phyloP scores from a whole-genome alignment of 805 yeast genomes.

The Wickerhamomyces silvicola region DNA sequence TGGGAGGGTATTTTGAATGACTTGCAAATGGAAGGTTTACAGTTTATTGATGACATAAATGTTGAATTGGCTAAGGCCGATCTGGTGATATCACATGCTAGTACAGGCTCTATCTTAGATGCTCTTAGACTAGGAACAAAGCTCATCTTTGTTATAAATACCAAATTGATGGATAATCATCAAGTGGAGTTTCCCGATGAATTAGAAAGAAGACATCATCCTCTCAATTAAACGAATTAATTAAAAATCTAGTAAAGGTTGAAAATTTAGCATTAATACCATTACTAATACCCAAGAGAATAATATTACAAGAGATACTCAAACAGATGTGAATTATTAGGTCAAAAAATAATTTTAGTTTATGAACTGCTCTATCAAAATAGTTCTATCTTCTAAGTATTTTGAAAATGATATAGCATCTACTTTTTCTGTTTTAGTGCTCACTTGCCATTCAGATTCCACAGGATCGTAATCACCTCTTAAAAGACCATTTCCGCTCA shows the following conservation, averaged over 20 bases:
- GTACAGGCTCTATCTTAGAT: constrained; percentile 88
- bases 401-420: constrained; percentile 2
- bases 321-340: constrained; percentile 7
- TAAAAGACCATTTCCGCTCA: constrained; percentile 8
- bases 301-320: constrained; percentile 5
- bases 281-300: constrained; percentile 21
- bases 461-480: constrained; percentile 9
- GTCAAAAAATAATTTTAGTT: background rate
- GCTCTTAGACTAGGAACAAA: constrained; percentile 50
- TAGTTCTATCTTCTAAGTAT: constrained; percentile 14
- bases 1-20: constrained; percentile 1
- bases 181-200: constrained; percentile 71
- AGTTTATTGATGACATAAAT: constrained; percentile 36
- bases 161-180: constrained; percentile 77
- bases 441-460: constrained; percentile 1
- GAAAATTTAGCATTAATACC: constrained; percentile 8
- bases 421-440: background rate
- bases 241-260: constrained; percentile 10
- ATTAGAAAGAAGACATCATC: constrained; percentile 30
- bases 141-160: constrained; percentile 67
- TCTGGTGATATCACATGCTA: constrained; percentile 81
- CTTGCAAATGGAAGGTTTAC: constrained; percentile 37
- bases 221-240: constrained; percentile 19
- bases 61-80: constrained; percentile 40
- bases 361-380: constrained; percentile 11